Evolutionary conservation across 768 basidiomycete species (phyloP).

Genomic region (Pisolithus tinctorius): DNA sequence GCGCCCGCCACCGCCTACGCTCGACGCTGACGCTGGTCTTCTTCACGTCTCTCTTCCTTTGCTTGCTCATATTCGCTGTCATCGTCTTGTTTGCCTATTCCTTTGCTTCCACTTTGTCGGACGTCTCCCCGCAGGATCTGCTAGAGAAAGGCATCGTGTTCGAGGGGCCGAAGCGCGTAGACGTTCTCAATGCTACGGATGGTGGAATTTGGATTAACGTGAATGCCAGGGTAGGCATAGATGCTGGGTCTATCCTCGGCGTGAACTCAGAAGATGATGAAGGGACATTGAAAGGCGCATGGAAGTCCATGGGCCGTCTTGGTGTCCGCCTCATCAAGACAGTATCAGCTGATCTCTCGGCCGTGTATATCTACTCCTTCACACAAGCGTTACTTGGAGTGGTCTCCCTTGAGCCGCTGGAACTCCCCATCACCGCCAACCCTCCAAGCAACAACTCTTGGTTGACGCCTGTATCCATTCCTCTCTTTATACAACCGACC

Average conservation of each 20-base stretch:
- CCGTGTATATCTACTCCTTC: conserved; percentile 43
- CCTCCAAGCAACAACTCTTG: conserved; percentile 41
- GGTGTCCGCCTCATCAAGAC: conserved; percentile 50
- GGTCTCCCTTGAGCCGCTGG: conserved; percentile 42
- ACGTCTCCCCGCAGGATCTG: conserved; percentile 51
- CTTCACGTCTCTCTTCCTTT: conserved; percentile 46
- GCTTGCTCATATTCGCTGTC: conserved; percentile 37
- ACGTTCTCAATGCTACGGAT: conserved; percentile 57
- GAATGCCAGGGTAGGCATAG: conserved; percentile 54
- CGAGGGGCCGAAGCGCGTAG: conserved; percentile 52
- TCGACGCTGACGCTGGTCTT: conserved; percentile 43
- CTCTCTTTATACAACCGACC: conserved; percentile 48
- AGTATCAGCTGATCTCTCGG: conserved; percentile 50
- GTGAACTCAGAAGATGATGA: conserved; percentile 43
- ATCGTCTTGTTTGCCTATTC: conserved; percentile 55
- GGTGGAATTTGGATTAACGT: conserved; percentile 57
- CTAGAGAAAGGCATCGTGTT: conserved; percentile 49
- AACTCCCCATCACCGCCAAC: conserved; percentile 43
- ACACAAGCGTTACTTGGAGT: conserved; percentile 35
- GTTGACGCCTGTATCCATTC: conserved; percentile 48
- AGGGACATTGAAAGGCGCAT: conserved; percentile 38
- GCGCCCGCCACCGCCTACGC: conserved; percentile 23
- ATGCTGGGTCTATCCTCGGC: conserved; percentile 56
- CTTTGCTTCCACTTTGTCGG: conserved; percentile 52
- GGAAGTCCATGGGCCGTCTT: conserved; percentile 67